phyloP scores from a whole-genome alignment of 2,329 filamentous ascomycete genomes.

The Colletotrichum aenigma region DNA sequence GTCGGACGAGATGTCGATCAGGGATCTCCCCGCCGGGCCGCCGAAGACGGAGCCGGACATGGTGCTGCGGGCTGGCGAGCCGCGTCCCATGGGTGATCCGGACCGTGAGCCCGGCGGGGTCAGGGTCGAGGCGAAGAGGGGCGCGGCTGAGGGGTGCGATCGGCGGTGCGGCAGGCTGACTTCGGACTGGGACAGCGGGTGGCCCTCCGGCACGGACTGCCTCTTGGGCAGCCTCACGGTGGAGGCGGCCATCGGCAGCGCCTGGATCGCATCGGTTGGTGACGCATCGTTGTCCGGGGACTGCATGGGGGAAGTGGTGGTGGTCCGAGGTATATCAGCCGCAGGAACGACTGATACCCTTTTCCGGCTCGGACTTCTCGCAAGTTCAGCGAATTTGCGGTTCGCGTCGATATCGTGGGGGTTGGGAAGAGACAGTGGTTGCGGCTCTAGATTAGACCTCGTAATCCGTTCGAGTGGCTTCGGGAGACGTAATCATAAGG shows the following conservation, averaged over 20 bases:
- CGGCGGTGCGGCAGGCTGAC: conserved; percentile 57
- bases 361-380: conserved; percentile 8
- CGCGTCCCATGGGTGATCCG: conserved; percentile 67
- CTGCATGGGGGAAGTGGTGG: conserved; percentile 66
- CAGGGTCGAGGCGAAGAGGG: conserved; percentile 68
- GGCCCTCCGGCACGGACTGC: conserved; percentile 54
- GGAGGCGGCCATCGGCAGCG: conserved; percentile 70
- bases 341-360: conserved; percentile 10
- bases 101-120: conserved; percentile 72
- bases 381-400: not conserved
- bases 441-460: not conserved
- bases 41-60: conserved; percentile 62
- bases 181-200: conserved; percentile 55
- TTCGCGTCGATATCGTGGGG: not conserved
- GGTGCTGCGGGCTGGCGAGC: conserved; percentile 60
- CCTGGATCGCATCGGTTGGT: conserved; percentile 70
- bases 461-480: not conserved
- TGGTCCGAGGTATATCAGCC: conserved; percentile 4
- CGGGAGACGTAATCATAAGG: conserved; percentile 12
- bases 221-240: conserved; percentile 65
- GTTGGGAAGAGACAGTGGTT: not conserved
- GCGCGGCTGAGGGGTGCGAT: conserved; percentile 62
- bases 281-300: conserved; percentile 67
- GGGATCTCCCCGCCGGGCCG: conserved; percentile 44
- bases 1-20: conserved; percentile 48